Evolutionary conservation across 2,329 filamentous ascomycete genomes (phyloP).

Genomic region (Elsinoe necatrix): DNA sequence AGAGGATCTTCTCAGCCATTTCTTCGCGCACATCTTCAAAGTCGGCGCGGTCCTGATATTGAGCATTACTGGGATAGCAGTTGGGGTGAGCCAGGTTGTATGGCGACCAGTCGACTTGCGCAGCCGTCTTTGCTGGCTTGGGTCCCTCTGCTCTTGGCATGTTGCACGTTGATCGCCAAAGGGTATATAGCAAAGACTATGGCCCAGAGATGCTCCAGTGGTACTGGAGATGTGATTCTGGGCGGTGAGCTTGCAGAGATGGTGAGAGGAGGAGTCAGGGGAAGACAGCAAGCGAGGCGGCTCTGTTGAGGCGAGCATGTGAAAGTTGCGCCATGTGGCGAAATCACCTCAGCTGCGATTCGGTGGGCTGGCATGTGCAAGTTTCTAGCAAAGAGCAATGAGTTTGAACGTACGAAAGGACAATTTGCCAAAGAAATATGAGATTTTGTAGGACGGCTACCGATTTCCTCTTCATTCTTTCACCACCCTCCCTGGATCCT

Average conservation of each 20-base stretch:
- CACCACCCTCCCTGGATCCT: too few species aligned
- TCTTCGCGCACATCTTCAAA: neutral
- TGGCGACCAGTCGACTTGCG: neutral
- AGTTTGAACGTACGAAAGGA: too few species aligned
- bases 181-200: neutral
- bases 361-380: too few species aligned
- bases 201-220: too few species aligned
- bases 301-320: neutral
- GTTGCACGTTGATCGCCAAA: neutral
- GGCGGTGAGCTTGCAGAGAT: neutral
- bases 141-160: neutral
- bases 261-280: neutral
- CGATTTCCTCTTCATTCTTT: too few species aligned
- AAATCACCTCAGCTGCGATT: too few species aligned
- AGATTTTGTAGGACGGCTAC: too few species aligned
- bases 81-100: neutral
- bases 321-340: slow-evolving; percentile 19
- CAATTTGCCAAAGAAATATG: too few species aligned
- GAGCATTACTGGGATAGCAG: neutral
- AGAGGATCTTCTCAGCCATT: neutral
- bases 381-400: too few species aligned
- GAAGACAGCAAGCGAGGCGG: neutral
- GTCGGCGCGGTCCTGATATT: neutral
- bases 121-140: neutral
- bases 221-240: neutral